These are phyloP conservation scores for Pyrenophora tritici-repentis DNA, from an alignment of 2,329 filamentous ascomycete genomes.

Conservation along the genomic window DNA sequence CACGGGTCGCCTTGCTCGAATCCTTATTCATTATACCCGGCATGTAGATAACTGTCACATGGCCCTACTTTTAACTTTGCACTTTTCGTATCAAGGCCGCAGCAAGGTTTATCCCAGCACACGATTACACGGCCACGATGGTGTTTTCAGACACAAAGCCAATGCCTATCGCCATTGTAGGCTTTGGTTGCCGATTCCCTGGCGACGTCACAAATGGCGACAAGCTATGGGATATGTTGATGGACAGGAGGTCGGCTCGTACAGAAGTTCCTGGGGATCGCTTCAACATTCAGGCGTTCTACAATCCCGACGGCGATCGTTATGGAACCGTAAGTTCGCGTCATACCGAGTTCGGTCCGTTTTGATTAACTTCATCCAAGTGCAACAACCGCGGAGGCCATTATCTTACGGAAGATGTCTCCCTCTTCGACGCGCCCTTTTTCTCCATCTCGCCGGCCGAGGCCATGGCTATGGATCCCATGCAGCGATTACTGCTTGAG, in stretches of 20 bases:
- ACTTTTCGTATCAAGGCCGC: not conserved
- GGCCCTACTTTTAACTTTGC: not conserved
- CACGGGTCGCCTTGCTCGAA: not conserved
- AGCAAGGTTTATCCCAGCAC: not conserved
- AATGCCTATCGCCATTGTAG: conserved; percentile 36
- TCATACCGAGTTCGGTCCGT: not conserved
- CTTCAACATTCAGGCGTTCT: conserved; percentile 23
- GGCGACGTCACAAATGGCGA: conserved; percentile 18
- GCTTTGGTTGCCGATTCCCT: conserved; percentile 34
- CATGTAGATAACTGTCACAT: not conserved
- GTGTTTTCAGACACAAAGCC: conserved; percentile 8
- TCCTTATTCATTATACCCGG: not conserved
- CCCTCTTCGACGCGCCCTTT: conserved; percentile 29
- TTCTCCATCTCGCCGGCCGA: conserved; percentile 28
- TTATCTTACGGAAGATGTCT: conserved; percentile 25
- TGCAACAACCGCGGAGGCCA: conserved; percentile 24
- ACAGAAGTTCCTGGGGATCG: conserved; percentile 18
- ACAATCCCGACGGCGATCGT: conserved; percentile 19
- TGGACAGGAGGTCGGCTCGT: conserved; percentile 13
- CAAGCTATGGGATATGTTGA: conserved; percentile 22
- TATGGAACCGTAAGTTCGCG: conserved; percentile 12
- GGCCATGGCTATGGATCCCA: conserved; percentile 32
- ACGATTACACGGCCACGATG: not conserved
- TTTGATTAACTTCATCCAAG: conserved; percentile 1
- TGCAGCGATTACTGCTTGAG: conserved; percentile 31